phyloP scores from a whole-genome alignment of 352 stramenopile genomes.

The Phytophthora kernoviae region DNA sequence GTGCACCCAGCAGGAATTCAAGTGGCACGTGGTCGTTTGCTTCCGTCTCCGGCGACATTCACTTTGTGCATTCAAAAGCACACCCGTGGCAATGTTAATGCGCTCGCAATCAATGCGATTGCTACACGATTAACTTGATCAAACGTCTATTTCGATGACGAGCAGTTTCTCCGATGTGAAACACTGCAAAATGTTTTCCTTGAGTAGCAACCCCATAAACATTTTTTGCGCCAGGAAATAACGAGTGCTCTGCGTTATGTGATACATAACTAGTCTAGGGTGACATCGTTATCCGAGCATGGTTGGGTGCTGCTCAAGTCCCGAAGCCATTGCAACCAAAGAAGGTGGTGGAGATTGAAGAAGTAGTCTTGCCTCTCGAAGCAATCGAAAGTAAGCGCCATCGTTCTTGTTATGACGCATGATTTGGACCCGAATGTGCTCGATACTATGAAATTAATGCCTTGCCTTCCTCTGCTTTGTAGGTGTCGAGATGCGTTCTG shows the following conservation, averaged over 20 bases:
- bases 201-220: background rate
- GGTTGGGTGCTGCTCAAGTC: slow-evolving; percentile 29
- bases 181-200: background rate
- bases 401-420: background rate
- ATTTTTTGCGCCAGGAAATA: too few species aligned
- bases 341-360: slow-evolving; percentile 9
- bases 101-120: background rate
- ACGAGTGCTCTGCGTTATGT: too few species aligned
- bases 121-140: background rate
- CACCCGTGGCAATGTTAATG: background rate
- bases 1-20: slow-evolving; percentile 64
- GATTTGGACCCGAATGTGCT: background rate
- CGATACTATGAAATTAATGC: background rate
- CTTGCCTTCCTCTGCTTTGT: background rate
- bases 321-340: slow-evolving; percentile 16
- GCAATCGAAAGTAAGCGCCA: slow-evolving; percentile 39
- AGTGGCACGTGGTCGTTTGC: slow-evolving; percentile 66
- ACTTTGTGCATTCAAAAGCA: slow-evolving; percentile 1
- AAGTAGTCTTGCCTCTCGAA: slow-evolving; percentile 28
- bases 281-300: slow-evolving; percentile 2
- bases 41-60: slow-evolving; percentile 26
- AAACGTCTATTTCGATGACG: slow-evolving; percentile 20
- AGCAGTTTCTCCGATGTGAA: slow-evolving; percentile 24
- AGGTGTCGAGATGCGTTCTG: slow-evolving; percentile 85
- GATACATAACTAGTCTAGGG: too few species aligned